Evolutionary conservation across 805 yeast genomes (phyloP), one percentile per base, ranked within the genome.

Genomic region (Lipomyces yamadae): DNA sequence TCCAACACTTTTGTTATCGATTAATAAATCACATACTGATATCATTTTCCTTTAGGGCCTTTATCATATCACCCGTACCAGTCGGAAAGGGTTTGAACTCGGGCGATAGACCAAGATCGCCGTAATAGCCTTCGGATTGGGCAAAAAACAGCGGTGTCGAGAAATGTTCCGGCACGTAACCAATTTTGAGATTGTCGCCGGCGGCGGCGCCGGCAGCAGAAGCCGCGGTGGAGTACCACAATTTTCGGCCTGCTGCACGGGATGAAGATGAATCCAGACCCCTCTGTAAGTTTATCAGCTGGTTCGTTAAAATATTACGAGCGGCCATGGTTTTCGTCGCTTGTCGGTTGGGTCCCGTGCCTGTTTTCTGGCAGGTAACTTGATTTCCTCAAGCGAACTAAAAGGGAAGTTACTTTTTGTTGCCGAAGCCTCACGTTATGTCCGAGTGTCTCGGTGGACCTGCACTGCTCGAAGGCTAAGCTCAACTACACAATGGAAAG

Each of bases 121-220:
- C 76, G 74, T 84, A 90, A 73, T 76, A 88, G 0, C 88, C 88
- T 59, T 90, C 82, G 58, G 80, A 68, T 66, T 82, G 74, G 3
- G 97, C 96, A 74, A 91, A 85, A 68, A 86, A 86, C 70, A 92
- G 80, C 3, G 97, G 97, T 0, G 97, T 90, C 52, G 95, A 88
- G 74, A 92, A 93, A 76, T 93, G 98, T 77, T 92, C 97, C 1
- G 97, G 97, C 61, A 92, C 87, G 78, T 85, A 90, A 1, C 97
- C 98, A 35, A 92, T 89, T 42, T 54, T 70, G 52, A 71, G 37
- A 11, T 18, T 13, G 6, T n/a, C 30, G 4, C 24, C 24, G 24
- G 24, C 24, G 24, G 1, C 24, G 1, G 24, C 24, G n/a, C n/a
- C n/a, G 1, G 24, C 24, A 24, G 24, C 24, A 24, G 24, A 24